Percentiles rank a stretch among this genome's conserved stretches.
phyloP scores from a whole-genome alignment of 768 basidiomycete species.

The Tulasnella sp. region DNA sequence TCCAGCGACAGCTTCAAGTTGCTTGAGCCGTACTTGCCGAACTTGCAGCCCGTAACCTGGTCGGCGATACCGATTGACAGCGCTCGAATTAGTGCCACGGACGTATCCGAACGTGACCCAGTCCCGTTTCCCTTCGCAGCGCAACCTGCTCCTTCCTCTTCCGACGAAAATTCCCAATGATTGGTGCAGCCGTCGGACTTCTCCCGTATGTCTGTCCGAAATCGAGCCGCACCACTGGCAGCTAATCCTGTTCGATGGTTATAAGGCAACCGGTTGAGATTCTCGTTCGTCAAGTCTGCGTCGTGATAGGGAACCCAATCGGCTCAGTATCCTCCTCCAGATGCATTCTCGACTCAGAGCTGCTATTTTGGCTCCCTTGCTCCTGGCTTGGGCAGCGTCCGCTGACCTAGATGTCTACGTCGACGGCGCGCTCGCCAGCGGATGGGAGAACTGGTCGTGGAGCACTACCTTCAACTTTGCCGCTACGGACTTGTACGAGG shows the following conservation, averaged over 20 bases:
- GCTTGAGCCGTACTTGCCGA: not conserved
- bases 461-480: slow-evolving; percentile 38
- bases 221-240: not conserved
- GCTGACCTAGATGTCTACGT: slow-evolving; percentile 40
- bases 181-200: not conserved
- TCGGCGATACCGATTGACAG: not conserved
- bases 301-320: not conserved
- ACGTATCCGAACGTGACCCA: not conserved
- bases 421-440: slow-evolving; percentile 36
- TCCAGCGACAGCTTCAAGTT: not conserved
- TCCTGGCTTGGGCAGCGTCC: not conserved
- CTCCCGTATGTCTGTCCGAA: not conserved
- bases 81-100: not conserved
- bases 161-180: not conserved
- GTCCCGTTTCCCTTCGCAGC: not conserved
- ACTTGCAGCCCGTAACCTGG: not conserved
- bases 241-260: too few relatives aligned
- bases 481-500: slow-evolving; percentile 39
- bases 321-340: not conserved
- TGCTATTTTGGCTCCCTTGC: not conserved
- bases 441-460: slow-evolving; percentile 52
- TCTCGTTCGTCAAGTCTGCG: not conserved
- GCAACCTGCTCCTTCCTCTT: not conserved
- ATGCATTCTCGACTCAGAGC: not conserved
- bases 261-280: not conserved